Evolutionary conservation across 139 green algal species (phyloP).

Genomic region (Pycnococcus provasolii): DNA sequence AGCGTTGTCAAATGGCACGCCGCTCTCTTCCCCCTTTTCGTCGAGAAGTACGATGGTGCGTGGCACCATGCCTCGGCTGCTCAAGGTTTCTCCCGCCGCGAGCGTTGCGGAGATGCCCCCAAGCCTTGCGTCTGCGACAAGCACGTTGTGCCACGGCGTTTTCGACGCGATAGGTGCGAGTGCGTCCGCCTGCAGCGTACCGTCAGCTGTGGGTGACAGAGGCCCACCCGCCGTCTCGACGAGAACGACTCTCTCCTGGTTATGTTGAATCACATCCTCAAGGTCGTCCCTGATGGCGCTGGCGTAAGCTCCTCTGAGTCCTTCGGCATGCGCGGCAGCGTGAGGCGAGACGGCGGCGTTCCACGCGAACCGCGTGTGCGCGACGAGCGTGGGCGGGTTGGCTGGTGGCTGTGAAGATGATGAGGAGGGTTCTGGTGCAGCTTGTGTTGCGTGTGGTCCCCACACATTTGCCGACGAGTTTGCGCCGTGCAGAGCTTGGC

Average conservation of each 20-base stretch:
- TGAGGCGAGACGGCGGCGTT: constrained; percentile 14
- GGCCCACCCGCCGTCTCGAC: background rate
- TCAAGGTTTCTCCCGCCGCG: constrained; percentile 59
- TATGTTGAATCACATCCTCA: background rate
- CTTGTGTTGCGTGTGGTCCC: too few relatives aligned
- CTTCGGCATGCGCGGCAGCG: constrained; percentile 4
- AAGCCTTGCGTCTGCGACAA: constrained; percentile 76
- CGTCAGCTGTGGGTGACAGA: background rate
- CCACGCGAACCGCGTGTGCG: constrained; percentile 23
- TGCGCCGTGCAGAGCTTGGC: background rate
- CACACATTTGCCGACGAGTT: background rate
- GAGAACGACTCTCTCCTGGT: background rate
- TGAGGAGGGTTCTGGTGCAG: background rate
- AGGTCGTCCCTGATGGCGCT: too few relatives aligned
- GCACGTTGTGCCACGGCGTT: constrained; percentile 27
- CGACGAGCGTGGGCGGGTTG: background rate
- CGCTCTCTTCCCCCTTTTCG: too few relatives aligned
- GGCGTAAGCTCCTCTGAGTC: constrained; percentile 17
- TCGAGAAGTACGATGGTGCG: too few relatives aligned
- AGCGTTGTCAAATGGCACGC: too few relatives aligned
- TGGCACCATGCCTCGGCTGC: too few relatives aligned
- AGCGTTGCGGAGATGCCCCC: constrained; percentile 86
- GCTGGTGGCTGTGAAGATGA: background rate
- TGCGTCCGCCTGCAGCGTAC: constrained; percentile 10
- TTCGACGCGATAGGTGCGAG: background rate